A percentile compares a stretch with the other conserved stretches of the same genome.
Evolutionary conservation across 2,329 filamentous ascomycete species (phyloP).

Genomic region (Amauroascus verrucosus): DNA sequence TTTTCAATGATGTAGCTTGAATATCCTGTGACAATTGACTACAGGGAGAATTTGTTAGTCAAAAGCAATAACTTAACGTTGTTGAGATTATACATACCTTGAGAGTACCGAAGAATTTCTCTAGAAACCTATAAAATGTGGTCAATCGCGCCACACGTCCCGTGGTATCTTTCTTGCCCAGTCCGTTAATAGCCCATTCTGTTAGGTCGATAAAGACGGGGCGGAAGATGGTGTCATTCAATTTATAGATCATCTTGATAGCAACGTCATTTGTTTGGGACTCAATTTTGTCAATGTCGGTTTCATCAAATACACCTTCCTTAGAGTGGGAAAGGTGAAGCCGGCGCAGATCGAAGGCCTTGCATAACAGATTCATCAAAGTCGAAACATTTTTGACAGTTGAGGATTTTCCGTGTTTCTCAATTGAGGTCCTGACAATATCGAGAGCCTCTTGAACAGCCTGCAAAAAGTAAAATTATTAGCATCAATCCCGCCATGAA

Average conservation of each 20-base stretch:
- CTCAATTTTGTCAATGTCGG: slow-evolving; percentile 51
- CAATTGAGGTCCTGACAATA: slow-evolving; percentile 59
- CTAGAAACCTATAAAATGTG: slow-evolving; percentile 71
- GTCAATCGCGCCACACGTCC: slow-evolving; percentile 56
- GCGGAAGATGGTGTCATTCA: slow-evolving; percentile 87
- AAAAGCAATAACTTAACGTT: slow-evolving; percentile 13
- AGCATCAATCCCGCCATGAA: background rate
- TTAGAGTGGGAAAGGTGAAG: slow-evolving; percentile 27
- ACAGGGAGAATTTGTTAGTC: slow-evolving; percentile 7
- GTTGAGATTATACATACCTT: slow-evolving; percentile 43
- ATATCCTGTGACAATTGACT: slow-evolving; percentile 87
- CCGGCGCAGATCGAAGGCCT: slow-evolving; percentile 42
- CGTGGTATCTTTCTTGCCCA: slow-evolving; percentile 51
- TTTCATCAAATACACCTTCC: slow-evolving; percentile 34
- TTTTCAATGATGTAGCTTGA: slow-evolving; percentile 73
- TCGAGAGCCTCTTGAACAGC: slow-evolving; percentile 60
- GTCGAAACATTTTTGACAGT: slow-evolving; percentile 64
- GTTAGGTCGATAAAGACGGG: slow-evolving; percentile 81
- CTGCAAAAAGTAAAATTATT: slow-evolving; percentile 29
- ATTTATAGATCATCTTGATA: slow-evolving; percentile 88
- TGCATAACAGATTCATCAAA: slow-evolving; percentile 53
- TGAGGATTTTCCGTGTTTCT: slow-evolving; percentile 64
- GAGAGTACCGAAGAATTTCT: slow-evolving; percentile 69
- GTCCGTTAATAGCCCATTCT: slow-evolving; percentile 59
- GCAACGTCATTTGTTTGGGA: slow-evolving; percentile 56